Evolutionary conservation across 805 yeast genomes (phyloP).

Genomic region (Wickerhamiella shivajii): DNA sequence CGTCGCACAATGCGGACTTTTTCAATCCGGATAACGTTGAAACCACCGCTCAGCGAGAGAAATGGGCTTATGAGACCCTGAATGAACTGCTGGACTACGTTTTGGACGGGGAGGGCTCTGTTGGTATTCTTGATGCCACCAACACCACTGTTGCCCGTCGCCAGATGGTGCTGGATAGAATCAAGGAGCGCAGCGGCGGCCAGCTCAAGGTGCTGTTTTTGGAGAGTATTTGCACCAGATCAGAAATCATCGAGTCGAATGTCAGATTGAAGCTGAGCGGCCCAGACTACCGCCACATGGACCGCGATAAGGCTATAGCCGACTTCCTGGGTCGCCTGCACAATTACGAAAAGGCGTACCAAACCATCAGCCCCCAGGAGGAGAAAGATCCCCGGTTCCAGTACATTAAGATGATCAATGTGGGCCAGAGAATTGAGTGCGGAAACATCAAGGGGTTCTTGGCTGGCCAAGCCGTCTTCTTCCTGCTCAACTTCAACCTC

Average conservation of each 20-base stretch:
- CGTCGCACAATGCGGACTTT: constrained; percentile 61
- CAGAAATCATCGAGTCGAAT: constrained; percentile 63
- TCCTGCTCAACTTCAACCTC: constrained; percentile 74
- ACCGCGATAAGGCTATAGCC: constrained; percentile 57
- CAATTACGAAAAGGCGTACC: constrained; percentile 81
- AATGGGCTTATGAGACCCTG: constrained; percentile 93
- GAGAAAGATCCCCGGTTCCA: constrained; percentile 50
- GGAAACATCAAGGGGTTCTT: constrained; percentile 77
- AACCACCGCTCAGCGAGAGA: constrained; percentile 56
- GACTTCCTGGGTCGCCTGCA: constrained; percentile 71
- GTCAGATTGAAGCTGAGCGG: constrained; percentile 77
- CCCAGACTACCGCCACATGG: constrained; percentile 83
- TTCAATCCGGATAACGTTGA: constrained; percentile 66
- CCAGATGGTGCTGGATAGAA: constrained; percentile 35
- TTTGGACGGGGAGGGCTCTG: constrained; percentile 68
- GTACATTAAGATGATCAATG: constrained; percentile 90
- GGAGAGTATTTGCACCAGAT: constrained; percentile 79
- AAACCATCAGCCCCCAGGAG: constrained; percentile 72
- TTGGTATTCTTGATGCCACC: constrained; percentile 89
- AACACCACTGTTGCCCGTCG: constrained; percentile 70
- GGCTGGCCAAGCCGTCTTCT: constrained; percentile 87
- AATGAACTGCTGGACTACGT: constrained; percentile 73
- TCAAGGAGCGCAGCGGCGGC: constrained; percentile 28
- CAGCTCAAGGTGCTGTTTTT: constrained; percentile 61
- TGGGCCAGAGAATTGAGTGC: constrained; percentile 86